A percentile compares a stretch with the other conserved stretches of the same genome.
Evolutionary conservation across 1,284 basidiomycete species (phyloP).

Genomic region (Ustilago bromivora): DNA sequence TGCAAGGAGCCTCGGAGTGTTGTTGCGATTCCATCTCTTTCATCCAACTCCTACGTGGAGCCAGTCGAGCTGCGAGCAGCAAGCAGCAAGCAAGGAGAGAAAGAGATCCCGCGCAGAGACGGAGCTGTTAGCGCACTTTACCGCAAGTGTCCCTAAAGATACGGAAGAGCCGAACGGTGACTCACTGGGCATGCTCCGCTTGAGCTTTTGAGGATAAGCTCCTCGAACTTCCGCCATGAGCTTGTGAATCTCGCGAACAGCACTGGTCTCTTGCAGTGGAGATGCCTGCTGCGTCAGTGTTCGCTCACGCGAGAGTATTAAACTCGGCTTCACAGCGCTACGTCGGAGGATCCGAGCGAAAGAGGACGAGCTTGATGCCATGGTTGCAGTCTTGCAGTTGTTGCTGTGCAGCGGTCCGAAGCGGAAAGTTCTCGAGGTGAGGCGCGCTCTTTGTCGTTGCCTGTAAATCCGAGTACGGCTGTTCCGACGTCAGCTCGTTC

Average conservation of each 20-base stretch:
- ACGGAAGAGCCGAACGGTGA: background rate
- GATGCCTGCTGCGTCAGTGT: constrained; percentile 37
- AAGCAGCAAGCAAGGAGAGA: background rate
- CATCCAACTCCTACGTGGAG: constrained; percentile 49
- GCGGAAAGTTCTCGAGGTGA: background rate
- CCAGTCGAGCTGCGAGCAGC: constrained; percentile 31
- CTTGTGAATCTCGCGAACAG: constrained; percentile 48
- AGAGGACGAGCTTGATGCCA: constrained; percentile 19
- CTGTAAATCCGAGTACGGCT: background rate
- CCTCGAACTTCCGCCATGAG: constrained; percentile 53
- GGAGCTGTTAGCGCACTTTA: background rate
- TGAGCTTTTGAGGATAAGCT: constrained; percentile 45
- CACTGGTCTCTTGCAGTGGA: constrained; percentile 52
- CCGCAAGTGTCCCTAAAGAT: background rate
- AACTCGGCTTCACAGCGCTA: background rate
- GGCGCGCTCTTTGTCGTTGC: too few species aligned
- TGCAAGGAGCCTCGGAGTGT: constrained; percentile 1
- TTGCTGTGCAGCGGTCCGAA: background rate
- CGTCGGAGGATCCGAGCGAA: constrained; percentile 16
- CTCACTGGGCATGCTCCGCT: constrained; percentile 51
- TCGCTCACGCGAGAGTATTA: constrained; percentile 2
- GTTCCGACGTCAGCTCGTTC: background rate
- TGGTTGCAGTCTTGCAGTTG: background rate
- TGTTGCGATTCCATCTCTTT: constrained; percentile 46
- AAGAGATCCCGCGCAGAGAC: too few species aligned